phyloP scores from a whole-genome alignment of 768 basidiomycete species.

The Kwoniella sp. region DNA sequence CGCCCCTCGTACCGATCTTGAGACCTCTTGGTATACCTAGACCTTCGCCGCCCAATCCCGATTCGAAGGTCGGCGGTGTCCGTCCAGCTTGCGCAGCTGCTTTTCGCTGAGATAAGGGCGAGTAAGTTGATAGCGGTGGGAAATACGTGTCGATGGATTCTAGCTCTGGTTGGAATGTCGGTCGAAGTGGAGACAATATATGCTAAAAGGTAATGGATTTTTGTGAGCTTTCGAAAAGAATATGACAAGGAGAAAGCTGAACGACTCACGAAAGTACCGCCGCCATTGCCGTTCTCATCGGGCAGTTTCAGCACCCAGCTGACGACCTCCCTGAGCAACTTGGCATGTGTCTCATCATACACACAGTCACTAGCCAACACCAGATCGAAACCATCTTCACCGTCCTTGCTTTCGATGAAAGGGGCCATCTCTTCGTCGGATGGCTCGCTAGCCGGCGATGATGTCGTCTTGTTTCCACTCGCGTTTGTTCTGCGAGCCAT shows the following conservation, averaged over 20 bases:
- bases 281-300: constrained; percentile 36
- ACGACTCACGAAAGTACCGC: constrained; percentile 54
- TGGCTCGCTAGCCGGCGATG: no score
- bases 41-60: constrained; percentile 35
- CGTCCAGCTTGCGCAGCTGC: not conserved
- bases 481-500: constrained; percentile 15
- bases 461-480: not conserved
- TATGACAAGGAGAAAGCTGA: not conserved
- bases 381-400: constrained; percentile 48
- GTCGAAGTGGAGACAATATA: constrained; percentile 53
- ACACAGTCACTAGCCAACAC: constrained; percentile 55
- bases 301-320: constrained; percentile 48
- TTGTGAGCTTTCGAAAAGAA: not conserved
- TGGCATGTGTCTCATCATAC: constrained; percentile 54
- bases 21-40: constrained; percentile 31
- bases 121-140: constrained; percentile 39
- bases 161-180: constrained; percentile 54
- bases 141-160: constrained; percentile 52
- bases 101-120: constrained; percentile 21
- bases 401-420: constrained; percentile 8
- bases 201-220: constrained; percentile 47
- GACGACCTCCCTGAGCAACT: constrained; percentile 48
- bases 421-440: constrained; percentile 23
- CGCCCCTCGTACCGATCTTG: constrained; percentile 41
- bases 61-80: not conserved